Evolutionary conservation across 768 basidiomycete species (phyloP).

Genomic region (Russula dissimulans): DNA sequence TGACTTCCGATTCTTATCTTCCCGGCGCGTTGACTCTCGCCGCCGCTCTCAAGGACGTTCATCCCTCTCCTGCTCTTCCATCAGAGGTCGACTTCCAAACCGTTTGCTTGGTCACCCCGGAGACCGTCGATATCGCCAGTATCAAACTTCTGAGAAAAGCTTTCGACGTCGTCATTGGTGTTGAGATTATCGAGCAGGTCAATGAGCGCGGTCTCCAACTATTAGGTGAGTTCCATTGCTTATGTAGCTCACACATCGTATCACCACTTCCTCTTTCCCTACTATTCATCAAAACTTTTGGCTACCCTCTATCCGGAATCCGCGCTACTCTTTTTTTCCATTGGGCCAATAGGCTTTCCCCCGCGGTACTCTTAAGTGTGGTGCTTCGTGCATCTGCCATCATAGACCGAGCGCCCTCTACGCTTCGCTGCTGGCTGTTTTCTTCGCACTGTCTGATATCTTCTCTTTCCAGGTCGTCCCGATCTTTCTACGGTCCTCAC

Average conservation of each 20-base stretch:
- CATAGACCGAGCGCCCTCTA: neutral
- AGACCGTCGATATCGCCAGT: slow-evolving; percentile 76
- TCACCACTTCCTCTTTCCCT: neutral
- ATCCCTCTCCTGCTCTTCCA: slow-evolving; percentile 46
- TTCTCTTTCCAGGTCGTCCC: slow-evolving; percentile 60
- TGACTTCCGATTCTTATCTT: slow-evolving; percentile 88
- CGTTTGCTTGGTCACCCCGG: slow-evolving; percentile 90
- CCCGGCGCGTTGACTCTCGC: slow-evolving; percentile 85
- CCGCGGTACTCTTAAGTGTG: neutral
- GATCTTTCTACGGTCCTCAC: slow-evolving; percentile 92
- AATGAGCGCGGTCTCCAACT: slow-evolving; percentile 60
- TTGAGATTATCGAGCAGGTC: slow-evolving; percentile 74
- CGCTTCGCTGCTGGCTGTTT: neutral
- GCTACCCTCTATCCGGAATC: neutral
- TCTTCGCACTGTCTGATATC: neutral
- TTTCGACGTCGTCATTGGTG: slow-evolving; percentile 83
- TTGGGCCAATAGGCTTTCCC: neutral
- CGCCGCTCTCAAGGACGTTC: slow-evolving; percentile 75
- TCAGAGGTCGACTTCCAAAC: slow-evolving; percentile 67
- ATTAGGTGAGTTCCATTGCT: slow-evolving; percentile 54
- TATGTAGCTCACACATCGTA: neutral
- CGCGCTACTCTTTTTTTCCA: neutral
- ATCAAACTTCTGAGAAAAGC: slow-evolving; percentile 71
- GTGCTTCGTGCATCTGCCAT: neutral
- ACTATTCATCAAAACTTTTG: neutral